Base-by-base conservation (phyloP, 495 filamentous ascomycete species). In the Penicillium waksmanii region DNA sequence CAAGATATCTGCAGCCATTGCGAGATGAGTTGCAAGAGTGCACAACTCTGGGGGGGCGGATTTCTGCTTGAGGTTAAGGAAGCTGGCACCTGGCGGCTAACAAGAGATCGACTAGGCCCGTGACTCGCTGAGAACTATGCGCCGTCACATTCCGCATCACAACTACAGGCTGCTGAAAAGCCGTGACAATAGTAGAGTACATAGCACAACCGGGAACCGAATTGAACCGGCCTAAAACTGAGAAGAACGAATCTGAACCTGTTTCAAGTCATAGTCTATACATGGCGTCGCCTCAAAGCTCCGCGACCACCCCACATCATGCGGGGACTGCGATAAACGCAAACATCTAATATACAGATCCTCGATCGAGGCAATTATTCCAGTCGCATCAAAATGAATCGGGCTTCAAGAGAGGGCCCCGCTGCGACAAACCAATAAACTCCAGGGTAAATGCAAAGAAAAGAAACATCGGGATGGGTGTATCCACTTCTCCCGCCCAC, bases 381-480 rank as follows among this genome's bases (percentile, higher is more conserved):
- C 70, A 72, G 71, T 60, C 65, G 70, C 73, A 65, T 66, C 72
- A 67, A 67, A 68, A 64, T 59, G 55, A 64, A 63, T 61, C 58
- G 57, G 64, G 60, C 56, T 61, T 64, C 55, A 68, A 66, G 54
- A 68, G 56, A 69, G 71, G 64, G 66, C 68, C 68, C 68, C 68
- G 63, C 69, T 67, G 72, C 70, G 73, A 77, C 70, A 62, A 68
- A 66, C 73, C 69, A 46, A 64, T 58, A 68, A 79, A 79, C 76
- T 77, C 76, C 76, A 70, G 60, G 68, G 65, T 62, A 74, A 74
- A 79, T 77, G 74, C 74, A 74, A 76, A 69, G 36, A 38, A 38
- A 65, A 56, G 66, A 52, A 50, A 66, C 6, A 48, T 48, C 46
- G 46, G 46, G 21, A 27, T 5, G 10, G 44, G 46, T 48, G 46